phyloP scores from a whole-genome alignment of 2,329 filamentous ascomycete species.

The Venturia effusa region DNA sequence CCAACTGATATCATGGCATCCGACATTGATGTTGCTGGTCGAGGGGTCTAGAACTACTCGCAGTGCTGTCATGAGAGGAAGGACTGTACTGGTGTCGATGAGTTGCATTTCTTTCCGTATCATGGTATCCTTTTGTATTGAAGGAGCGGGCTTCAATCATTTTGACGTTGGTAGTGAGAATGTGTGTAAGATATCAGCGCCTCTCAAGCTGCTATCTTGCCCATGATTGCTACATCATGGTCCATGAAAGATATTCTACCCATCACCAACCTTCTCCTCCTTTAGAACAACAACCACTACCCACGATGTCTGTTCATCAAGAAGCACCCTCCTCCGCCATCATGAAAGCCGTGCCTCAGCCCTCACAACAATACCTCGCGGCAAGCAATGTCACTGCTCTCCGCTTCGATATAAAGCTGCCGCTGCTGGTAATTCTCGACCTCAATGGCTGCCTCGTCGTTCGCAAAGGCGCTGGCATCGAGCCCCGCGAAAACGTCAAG shows the following conservation, averaged over 20 bases:
- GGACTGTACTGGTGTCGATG: neutral
- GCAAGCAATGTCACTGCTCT: neutral
- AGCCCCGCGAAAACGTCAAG: neutral
- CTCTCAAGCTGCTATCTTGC: neutral
- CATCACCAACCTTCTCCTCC: neutral
- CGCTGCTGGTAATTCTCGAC: constrained; percentile 8
- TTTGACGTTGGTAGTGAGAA: neutral
- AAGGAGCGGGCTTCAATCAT: neutral
- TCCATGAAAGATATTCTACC: neutral
- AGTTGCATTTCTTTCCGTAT: neutral
- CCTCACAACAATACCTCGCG: neutral
- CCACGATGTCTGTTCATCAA: neutral
- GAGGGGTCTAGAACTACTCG: neutral
- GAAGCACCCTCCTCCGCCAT: neutral
- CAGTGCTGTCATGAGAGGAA: neutral
- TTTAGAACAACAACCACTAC: neutral
- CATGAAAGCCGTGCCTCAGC: neutral
- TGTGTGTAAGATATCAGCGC: neutral
- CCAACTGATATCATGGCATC: neutral
- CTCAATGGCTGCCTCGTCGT: constrained; percentile 9
- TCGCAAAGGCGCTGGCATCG: neutral
- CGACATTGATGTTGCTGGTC: neutral
- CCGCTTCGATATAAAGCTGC: neutral
- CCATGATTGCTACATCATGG: neutral
- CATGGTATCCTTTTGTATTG: neutral